Percentiles rank a stretch among this genome's conserved stretches.
These are phyloP conservation scores for Akanthomyces lecanii DNA, from an alignment of 2,329 filamentous ascomycete species.

Conservation along the genomic window DNA sequence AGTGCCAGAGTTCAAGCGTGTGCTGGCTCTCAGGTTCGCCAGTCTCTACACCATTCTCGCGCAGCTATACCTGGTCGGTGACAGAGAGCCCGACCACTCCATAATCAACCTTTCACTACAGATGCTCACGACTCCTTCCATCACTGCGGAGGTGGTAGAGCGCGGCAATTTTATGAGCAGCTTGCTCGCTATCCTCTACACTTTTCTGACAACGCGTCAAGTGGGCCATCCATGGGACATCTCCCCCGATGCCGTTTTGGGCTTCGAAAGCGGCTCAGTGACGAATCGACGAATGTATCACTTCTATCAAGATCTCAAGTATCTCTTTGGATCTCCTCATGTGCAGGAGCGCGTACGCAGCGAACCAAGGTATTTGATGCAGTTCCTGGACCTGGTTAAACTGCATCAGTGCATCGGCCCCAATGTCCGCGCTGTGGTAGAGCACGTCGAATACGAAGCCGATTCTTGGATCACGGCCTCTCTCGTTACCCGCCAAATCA, in stretches of 20 bases:
- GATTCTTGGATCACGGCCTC: slow-evolving; percentile 98
- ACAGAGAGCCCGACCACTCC: slow-evolving; percentile 93
- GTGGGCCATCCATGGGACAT: slow-evolving; percentile 92
- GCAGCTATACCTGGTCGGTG: slow-evolving; percentile 91
- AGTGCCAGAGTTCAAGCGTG: slow-evolving; percentile 91
- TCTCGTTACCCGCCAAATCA: slow-evolving; percentile 90
- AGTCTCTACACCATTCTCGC: slow-evolving; percentile 90
- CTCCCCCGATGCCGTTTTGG: slow-evolving; percentile 77
- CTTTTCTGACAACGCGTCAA: slow-evolving; percentile 92
- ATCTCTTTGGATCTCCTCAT: slow-evolving; percentile 81
- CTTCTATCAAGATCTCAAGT: slow-evolving; percentile 93
- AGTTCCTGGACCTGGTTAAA: slow-evolving; percentile 93
- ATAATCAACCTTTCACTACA: slow-evolving; percentile 97
- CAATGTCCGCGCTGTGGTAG: slow-evolving; percentile 82
- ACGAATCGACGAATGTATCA: slow-evolving; percentile 96
- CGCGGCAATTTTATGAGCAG: slow-evolving; percentile 94
- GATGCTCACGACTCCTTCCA: slow-evolving; percentile 93
- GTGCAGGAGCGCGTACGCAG: slow-evolving; percentile 80
- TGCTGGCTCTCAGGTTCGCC: slow-evolving; percentile 88
- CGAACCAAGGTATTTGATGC: slow-evolving; percentile 82
- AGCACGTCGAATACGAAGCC: slow-evolving; percentile 97
- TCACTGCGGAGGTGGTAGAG: slow-evolving; percentile 92
- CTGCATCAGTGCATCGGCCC: slow-evolving; percentile 96
- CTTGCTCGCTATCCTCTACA: slow-evolving; percentile 93
- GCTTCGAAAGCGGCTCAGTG: slow-evolving; percentile 90